Evolutionary conservation across 768 basidiomycete genomes (phyloP).

Genomic region (Suillus americanus): DNA sequence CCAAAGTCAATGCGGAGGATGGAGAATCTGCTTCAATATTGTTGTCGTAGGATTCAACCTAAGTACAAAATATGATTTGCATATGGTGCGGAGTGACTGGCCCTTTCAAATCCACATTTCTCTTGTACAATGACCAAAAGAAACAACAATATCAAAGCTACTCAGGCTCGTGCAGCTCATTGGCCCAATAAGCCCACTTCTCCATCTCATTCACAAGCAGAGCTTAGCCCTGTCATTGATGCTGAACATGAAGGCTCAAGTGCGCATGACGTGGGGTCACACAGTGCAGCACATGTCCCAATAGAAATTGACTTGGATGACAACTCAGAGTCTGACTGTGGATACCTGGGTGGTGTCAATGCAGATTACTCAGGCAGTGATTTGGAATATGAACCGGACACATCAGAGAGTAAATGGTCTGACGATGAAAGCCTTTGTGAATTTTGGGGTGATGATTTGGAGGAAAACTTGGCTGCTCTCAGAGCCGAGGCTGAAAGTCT

Average conservation of each 20-base stretch:
- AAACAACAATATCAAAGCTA: neutral
- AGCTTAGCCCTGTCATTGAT: neutral
- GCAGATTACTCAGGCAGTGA: neutral
- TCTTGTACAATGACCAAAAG: slow-evolving; percentile 1
- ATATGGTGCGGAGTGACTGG: neutral
- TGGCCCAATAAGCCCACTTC: neutral
- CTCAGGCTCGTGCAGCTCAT: slow-evolving; percentile 1
- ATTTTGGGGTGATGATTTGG: neutral
- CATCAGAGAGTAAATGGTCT: neutral
- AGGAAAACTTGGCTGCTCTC: neutral
- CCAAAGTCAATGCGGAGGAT: neutral
- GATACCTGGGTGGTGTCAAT: slow-evolving; percentile 5
- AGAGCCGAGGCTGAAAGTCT: neutral
- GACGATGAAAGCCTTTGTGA: neutral
- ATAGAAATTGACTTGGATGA: neutral
- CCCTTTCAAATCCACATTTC: neutral
- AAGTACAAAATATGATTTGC: neutral
- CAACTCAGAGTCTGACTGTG: neutral
- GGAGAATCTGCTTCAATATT: neutral
- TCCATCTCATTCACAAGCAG: neutral
- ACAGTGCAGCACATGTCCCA: neutral
- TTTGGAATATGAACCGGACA: neutral
- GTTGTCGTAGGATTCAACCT: neutral
- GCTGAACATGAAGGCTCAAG: neutral
- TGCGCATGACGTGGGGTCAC: neutral